Evolutionary conservation across 1,284 basidiomycete genomes (phyloP).

Genomic region (Kalmanozyma brasiliensis): DNA sequence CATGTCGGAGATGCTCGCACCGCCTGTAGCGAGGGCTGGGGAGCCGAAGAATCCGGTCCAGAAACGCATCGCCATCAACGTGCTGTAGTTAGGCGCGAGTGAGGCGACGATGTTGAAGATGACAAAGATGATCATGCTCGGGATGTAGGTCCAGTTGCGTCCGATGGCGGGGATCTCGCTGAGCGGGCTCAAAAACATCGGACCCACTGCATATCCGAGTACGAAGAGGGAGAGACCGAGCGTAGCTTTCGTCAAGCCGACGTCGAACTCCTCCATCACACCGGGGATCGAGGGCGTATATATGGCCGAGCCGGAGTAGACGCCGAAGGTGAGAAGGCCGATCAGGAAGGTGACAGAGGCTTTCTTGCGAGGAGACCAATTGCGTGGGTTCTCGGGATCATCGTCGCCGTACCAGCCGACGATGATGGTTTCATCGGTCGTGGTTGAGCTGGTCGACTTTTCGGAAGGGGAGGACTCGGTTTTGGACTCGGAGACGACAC

Average conservation of each 20-base stretch:
- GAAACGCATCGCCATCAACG: constrained; percentile 60
- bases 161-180: constrained; percentile 73
- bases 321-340: constrained; percentile 35
- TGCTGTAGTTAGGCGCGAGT: constrained; percentile 59
- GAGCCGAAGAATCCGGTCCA: constrained; percentile 45
- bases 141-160: constrained; percentile 51
- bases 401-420: constrained; percentile 68
- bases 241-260: constrained; percentile 77
- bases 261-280: constrained; percentile 72
- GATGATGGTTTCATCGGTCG: constrained; percentile 49
- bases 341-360: constrained; percentile 40
- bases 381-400: constrained; percentile 50
- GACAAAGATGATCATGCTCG: constrained; percentile 38
- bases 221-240: constrained; percentile 78
- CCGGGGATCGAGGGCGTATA: constrained; percentile 56
- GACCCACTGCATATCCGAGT: constrained; percentile 67
- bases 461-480: neutral
- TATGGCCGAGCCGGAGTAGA: constrained; percentile 48
- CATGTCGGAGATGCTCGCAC: constrained; percentile 54
- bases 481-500: constrained; percentile 8
- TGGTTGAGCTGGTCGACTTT: neutral
- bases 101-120: constrained; percentile 45
- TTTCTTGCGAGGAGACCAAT: constrained; percentile 43
- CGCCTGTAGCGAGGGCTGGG: constrained; percentile 55
- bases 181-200: constrained; percentile 71